Evolutionary conservation across 352 stramenopile genomes (phyloP).

Genomic region (Globisporangium canariense): DNA sequence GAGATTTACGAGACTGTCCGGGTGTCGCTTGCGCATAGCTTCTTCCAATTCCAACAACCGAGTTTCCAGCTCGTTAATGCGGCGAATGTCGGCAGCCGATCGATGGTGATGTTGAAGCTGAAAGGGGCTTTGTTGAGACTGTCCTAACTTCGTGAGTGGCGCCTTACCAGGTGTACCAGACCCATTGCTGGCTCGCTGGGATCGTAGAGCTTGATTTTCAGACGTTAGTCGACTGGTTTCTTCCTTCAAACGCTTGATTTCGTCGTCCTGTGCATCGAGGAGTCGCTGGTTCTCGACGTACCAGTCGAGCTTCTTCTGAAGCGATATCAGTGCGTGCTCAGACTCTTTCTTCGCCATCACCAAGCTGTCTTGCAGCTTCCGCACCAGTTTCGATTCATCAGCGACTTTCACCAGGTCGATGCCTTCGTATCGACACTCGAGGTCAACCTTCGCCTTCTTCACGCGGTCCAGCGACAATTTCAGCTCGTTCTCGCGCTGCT

Average conservation of each 20-base stretch:
- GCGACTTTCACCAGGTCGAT: conserved; percentile 60
- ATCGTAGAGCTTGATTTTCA: conserved; percentile 14
- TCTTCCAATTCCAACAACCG: conserved; percentile 68
- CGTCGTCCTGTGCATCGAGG: conserved; percentile 75
- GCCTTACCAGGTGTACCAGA: neutral
- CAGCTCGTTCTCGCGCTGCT: conserved; percentile 61
- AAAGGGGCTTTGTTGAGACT: conserved; percentile 1
- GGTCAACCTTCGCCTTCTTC: conserved; percentile 77
- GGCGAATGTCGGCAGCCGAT: conserved; percentile 54
- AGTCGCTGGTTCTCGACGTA: conserved; percentile 81
- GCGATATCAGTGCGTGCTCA: conserved; percentile 31
- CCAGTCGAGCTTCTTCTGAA: conserved; percentile 85
- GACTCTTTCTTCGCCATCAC: conserved; percentile 46
- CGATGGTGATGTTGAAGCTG: conserved; percentile 18
- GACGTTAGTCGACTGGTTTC: conserved; percentile 12
- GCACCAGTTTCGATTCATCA: conserved; percentile 44
- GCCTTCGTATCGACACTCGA: conserved; percentile 78
- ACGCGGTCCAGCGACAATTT: conserved; percentile 67
- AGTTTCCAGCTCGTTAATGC: conserved; percentile 73
- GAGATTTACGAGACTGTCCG: conserved; percentile 76
- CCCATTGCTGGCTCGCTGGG: neutral
- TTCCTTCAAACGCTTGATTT: conserved; percentile 37
- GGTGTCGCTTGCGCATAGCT: conserved; percentile 70
- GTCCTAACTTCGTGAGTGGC: neutral
- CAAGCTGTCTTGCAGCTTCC: conserved; percentile 42